These are phyloP conservation scores for Neurospora cerealis DNA, from an alignment of 495 filamentous ascomycete species.

Conservation along the genomic window DNA sequence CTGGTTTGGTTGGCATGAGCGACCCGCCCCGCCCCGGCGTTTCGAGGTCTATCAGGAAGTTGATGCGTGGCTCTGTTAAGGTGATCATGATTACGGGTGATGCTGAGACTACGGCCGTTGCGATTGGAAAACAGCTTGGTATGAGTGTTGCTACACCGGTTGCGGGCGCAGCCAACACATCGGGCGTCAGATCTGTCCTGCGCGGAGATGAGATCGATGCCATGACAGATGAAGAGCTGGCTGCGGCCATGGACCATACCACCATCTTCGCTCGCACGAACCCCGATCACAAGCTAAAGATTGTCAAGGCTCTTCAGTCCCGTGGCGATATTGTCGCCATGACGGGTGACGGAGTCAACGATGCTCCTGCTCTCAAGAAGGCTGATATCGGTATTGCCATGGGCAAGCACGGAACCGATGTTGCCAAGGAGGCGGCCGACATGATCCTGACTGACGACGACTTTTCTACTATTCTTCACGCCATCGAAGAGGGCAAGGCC, in stretches of 20 bases:
- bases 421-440: slow-evolving; percentile 98
- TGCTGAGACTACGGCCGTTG: slow-evolving; percentile 84
- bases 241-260: slow-evolving; percentile 72
- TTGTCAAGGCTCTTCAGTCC: slow-evolving; percentile 80
- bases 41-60: slow-evolving; percentile 73
- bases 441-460: slow-evolving; percentile 99
- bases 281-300: slow-evolving; percentile 96
- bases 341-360: slow-evolving; percentile 97
- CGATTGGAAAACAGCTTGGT: slow-evolving; percentile 84
- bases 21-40: slow-evolving; percentile 88
- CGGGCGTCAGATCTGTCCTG: slow-evolving; percentile 59
- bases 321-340: slow-evolving; percentile 97
- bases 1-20: slow-evolving; percentile 91
- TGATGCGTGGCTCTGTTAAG: slow-evolving; percentile 89
- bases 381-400: slow-evolving; percentile 97
- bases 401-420: slow-evolving; percentile 90
- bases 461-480: slow-evolving; percentile 91
- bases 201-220: slow-evolving; percentile 82
- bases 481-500: slow-evolving; percentile 96
- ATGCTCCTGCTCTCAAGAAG: slow-evolving; percentile 92
- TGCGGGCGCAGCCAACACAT: slow-evolving; percentile 32
- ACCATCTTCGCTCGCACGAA: slow-evolving; percentile 94
- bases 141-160: slow-evolving; percentile 57
- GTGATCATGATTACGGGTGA: slow-evolving; percentile 99
- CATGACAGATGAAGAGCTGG: slow-evolving; percentile 77